Base-by-base conservation (phyloP, 1,284 basidiomycete genomes). In the Ceratobasidium sp. region DNA sequence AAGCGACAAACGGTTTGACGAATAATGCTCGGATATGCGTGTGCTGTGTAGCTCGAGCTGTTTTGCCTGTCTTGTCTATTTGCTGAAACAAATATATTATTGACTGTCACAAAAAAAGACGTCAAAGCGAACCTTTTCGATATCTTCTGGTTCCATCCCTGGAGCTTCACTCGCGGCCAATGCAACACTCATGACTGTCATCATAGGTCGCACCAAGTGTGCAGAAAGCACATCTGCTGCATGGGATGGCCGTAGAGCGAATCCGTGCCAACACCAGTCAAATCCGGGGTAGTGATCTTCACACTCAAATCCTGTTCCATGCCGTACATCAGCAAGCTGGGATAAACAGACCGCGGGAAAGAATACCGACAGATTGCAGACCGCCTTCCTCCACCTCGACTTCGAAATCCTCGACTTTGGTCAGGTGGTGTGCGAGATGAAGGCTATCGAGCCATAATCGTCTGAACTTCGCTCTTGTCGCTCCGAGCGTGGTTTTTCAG, bases 41-140 rank as follows among this genome's bases (percentile, higher is more conserved):
- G 21, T 65, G 62, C 18, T 45, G 48, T 14, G 30, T 39, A 23
- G 34, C 32, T 45, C 62, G 62, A 30, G 62, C 62, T 21, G 62
- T 65, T 53, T 65, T 65, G 32, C 46, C 36, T 16, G 62, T 65
- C 32, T 53, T 65, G 62, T 65, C 62, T 9, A 65, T 26, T 36
- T 52, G 30, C 62, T 65, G n/a, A n/a, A n/a, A n/a, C n/a, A n/a
- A n/a, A n/a, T n/a, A n/a, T n/a, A n/a, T 39, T 39, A 5, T 5
- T 39, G 6, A 39, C 5, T 39, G 14, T 39, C 36, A 39, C 36
- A 14, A 39, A 5, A 5, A 39, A 14, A 39, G 6, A 18, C 6
- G 36, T 6, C 14, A 45, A 8, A 18, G 43, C 58, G 41, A 3
- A 60, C 58, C 39, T 60, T 62, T 50, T 26, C 36, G 26, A 57